phyloP scores from a whole-genome alignment of 2,329 filamentous ascomycete genomes.

The Fusarium albosuccineum region DNA sequence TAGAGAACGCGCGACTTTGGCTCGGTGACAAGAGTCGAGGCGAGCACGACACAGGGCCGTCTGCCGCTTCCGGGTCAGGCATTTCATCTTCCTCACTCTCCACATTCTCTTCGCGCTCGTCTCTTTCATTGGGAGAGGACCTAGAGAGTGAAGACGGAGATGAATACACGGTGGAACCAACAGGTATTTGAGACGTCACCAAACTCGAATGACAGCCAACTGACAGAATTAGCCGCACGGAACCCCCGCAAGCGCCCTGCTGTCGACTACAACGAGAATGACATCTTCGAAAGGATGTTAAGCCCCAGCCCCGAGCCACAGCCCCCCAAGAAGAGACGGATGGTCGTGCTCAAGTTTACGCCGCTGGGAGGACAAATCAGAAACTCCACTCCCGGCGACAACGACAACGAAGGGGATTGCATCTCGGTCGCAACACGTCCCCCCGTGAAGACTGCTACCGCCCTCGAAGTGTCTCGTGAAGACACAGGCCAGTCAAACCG shows the following conservation, averaged over 20 bases:
- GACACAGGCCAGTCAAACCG: neutral
- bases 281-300: too few species aligned
- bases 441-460: too few species aligned
- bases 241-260: neutral
- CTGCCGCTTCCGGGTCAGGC: too few species aligned
- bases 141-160: neutral
- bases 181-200: neutral
- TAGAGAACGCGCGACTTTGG: constrained; percentile 8
- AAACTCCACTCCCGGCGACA: neutral
- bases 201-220: too few species aligned
- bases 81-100: neutral
- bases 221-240: neutral
- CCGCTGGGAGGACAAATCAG: neutral
- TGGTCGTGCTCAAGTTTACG: constrained; percentile 3
- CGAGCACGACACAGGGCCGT: too few species aligned
- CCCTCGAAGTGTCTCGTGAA: neutral
- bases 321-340: constrained; percentile 4
- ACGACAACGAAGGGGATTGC: neutral
- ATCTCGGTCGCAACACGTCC: constrained; percentile 2
- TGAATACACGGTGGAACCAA: neutral
- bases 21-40: neutral
- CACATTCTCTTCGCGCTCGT: neutral
- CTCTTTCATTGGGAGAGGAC: neutral
- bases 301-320: neutral
- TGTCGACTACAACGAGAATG: neutral